These are phyloP conservation scores for Penicillium hesseltinei DNA, from an alignment of 2,329 filamentous ascomycete genomes.

Conservation along the genomic window DNA sequence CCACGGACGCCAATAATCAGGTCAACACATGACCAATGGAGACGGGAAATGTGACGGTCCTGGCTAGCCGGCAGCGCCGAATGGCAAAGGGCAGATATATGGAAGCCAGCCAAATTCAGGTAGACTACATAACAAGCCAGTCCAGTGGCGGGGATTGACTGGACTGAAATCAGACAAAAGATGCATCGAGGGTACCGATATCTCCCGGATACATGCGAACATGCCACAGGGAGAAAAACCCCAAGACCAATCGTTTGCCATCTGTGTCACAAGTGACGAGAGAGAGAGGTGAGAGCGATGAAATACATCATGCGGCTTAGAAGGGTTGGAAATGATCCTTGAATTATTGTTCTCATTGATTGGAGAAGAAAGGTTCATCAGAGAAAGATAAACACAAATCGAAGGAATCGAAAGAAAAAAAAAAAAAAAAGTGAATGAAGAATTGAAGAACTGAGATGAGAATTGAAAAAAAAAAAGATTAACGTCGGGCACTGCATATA, in stretches of 20 bases:
- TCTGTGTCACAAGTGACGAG: background rate
- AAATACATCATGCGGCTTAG: background rate
- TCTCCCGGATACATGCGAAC: background rate
- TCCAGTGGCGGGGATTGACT: background rate
- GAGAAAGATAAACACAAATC: slow-evolving; percentile 6
- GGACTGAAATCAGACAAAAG: background rate
- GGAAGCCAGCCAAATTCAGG: slow-evolving; percentile 8
- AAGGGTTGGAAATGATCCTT: background rate
- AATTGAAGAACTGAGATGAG: slow-evolving; percentile 23
- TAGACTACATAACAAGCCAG: slow-evolving; percentile 22
- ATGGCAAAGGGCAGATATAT: background rate
- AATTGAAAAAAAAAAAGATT: slow-evolving; percentile 27
- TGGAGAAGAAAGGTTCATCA: slow-evolving; percentile 6
- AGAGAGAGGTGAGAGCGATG: background rate
- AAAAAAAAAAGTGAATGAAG: slow-evolving; percentile 26
- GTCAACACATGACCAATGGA: background rate
- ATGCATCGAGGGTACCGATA: background rate
- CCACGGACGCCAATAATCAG: background rate
- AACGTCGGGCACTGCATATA: slow-evolving; percentile 27
- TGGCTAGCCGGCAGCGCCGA: background rate
- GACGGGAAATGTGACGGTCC: background rate
- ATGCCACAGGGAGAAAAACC: background rate
- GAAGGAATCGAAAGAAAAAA: slow-evolving; percentile 11
- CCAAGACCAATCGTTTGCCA: background rate
- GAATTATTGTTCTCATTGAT: slow-evolving; percentile 14